These are phyloP conservation scores for Phellopilus nigrolimitatus DNA, from an alignment of 1,284 basidiomycete species.

Conservation along the genomic window DNA sequence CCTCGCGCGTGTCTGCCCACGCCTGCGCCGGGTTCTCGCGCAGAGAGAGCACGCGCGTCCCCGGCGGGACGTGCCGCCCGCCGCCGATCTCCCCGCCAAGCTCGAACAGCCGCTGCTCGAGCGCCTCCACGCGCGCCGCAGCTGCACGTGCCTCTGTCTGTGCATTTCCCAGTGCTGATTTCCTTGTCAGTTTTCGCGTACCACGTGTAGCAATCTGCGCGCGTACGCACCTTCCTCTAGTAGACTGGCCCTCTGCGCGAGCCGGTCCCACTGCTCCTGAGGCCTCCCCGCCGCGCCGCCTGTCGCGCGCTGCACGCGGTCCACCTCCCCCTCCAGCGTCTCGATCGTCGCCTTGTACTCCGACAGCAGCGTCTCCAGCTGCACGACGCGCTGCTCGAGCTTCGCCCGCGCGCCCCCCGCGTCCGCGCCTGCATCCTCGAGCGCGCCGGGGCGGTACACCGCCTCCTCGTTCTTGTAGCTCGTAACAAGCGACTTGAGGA, in stretches of 20 bases:
- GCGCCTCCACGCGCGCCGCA: slow-evolving; percentile 38
- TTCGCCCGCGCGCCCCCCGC: slow-evolving; percentile 2
- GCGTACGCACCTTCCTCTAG: slow-evolving; percentile 42
- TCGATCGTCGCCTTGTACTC: slow-evolving; percentile 50
- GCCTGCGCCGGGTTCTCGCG: slow-evolving; percentile 70
- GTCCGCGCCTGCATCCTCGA: slow-evolving; percentile 33
- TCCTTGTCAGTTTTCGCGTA: background rate
- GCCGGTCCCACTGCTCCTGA: slow-evolving; percentile 13
- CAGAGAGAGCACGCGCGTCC: slow-evolving; percentile 64
- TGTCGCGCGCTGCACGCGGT: slow-evolving; percentile 27
- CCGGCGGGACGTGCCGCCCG: slow-evolving; percentile 72
- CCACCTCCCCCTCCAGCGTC: slow-evolving; percentile 40
- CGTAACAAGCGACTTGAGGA: slow-evolving; percentile 60
- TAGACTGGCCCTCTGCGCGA: slow-evolving; percentile 27
- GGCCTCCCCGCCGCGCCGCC: background rate
- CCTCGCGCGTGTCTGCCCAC: slow-evolving; percentile 66
- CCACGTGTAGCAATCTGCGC: no score
- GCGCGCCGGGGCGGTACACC: slow-evolving; percentile 28
- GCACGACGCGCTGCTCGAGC: slow-evolving; percentile 37
- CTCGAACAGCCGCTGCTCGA: slow-evolving; percentile 72
- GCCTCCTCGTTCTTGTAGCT: slow-evolving; percentile 40
- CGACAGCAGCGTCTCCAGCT: slow-evolving; percentile 54
- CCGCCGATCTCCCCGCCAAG: slow-evolving; percentile 69
- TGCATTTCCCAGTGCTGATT: slow-evolving; percentile 37
- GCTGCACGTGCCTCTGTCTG: background rate